Base-by-base conservation (phyloP, 2,329 filamentous ascomycete species). In the Dactylellina sp. region DNA sequence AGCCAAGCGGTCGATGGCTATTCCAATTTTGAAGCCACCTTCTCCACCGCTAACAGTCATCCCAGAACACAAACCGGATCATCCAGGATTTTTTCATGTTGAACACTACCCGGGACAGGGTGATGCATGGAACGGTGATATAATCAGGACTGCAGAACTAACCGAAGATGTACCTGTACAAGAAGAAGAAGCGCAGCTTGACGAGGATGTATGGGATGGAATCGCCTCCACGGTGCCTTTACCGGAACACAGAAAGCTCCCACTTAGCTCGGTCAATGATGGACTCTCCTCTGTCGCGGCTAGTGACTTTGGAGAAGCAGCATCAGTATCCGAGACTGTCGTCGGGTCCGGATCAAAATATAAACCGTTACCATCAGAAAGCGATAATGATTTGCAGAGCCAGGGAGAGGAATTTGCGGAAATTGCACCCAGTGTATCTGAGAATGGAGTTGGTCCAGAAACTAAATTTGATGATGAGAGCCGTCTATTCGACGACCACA, bases 1-100 rank as follows among this genome's bases (percentile, higher is more conserved):
- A 9, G 24, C 1, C 3, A 72, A 72, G 20, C 25, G 70, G 20
- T 74, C 70, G 6, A 74, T 74, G 70, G 70, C 61, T 44, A 62
- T 74, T n/a, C 61, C 61, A 4, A 74, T 74, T 6, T 22, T 62
- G 9, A 74, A 66, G 35, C 70, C 70, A 18, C 40, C 47, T 12
- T 44, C 61, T 3, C 61, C 55, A 7, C 57, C 50, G 12, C n/a
- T 50, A 4, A 37, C 32, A 9, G 24, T 50, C 11, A 12, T 63
- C 28, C 20, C 65, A 1, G 57, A 57, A 5, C 42, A 49, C 4
- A 59, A 71, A 11, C 50, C 59, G 1, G 65, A 63, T 37, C 12
- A 57, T 9, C 47, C 39, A 40, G 56, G n/a, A 2, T 32, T 12
- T 24, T 7, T n/a, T 49, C 6, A 57, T 18, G 7, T 28, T 32